These are phyloP conservation scores for bread wheat (Triticum aestivum) DNA, from an alignment of 176 grass and related monocot species.

Conservation along the genomic window IWGSC_CS_RefSeq_v2.1 NC_057800.1:158057021-158057520, in stretches of 20 bases:
- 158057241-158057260: conserved; percentile 68
- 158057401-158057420: conserved; percentile 38
- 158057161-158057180: conserved; percentile 55
- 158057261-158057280: neutral
- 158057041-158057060: conserved; percentile 68
- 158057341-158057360: neutral
- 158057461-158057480: conserved; percentile 47
- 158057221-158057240: conserved; percentile 44
- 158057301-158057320: no score
- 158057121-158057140: conserved; percentile 63
- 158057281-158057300: neutral
- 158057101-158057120: conserved; percentile 51
- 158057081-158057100: conserved; percentile 50
- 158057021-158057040: conserved; percentile 70
- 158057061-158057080: conserved; percentile 60
- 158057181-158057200: conserved; percentile 48
- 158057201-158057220: conserved; percentile 47
- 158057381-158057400: conserved; percentile 58
- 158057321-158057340: neutral
- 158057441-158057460: conserved; percentile 53
- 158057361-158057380: conserved; percentile 63
- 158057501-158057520: neutral
- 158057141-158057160: conserved; percentile 57
- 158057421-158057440: conserved; percentile 59
- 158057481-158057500: conserved; percentile 61